These are phyloP conservation scores for Barnettozyma pratensis DNA, from an alignment of 805 yeast genomes.

Conservation along the genomic window DNA sequence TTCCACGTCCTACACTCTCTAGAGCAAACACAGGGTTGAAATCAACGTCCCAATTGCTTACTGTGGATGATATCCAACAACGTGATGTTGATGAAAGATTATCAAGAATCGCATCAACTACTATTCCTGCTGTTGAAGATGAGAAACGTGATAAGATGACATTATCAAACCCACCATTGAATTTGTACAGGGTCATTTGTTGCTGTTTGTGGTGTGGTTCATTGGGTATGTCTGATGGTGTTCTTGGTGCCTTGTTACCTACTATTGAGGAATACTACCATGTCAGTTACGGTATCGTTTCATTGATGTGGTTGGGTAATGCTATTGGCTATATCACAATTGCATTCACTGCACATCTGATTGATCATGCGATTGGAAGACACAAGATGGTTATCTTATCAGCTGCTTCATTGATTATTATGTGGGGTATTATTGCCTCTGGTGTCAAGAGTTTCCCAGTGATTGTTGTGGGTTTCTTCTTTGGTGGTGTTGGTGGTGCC, in stretches of 20 bases:
- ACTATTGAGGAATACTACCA: constrained; percentile 43
- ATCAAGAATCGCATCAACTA: neutral
- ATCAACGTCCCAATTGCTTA: constrained; percentile 7
- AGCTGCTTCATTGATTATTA: constrained; percentile 29
- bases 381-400: constrained; percentile 36
- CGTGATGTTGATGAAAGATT: neutral
- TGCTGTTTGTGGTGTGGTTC: constrained; percentile 36
- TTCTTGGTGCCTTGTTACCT: constrained; percentile 58
- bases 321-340: constrained; percentile 50
- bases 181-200: constrained; percentile 37
- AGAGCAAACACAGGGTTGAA: constrained; percentile 8
- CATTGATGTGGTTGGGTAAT: constrained; percentile 52
- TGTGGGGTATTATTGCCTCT: constrained; percentile 41
- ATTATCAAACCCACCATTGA: constrained; percentile 37
- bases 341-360: constrained; percentile 43
- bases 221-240: constrained; percentile 48
- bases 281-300: constrained; percentile 47
- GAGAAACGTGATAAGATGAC: constrained; percentile 28
- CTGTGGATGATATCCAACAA: neutral
- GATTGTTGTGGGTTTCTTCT: constrained; percentile 44
- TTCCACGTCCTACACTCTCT: neutral
- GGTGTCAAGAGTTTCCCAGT: constrained; percentile 43
- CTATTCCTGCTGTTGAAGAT: constrained; percentile 1
- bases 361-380: constrained; percentile 38
- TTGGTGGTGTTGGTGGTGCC: constrained; percentile 57